These are phyloP conservation scores for Penicillium hesseltinei DNA, from an alignment of 2,329 filamentous ascomycete genomes.

Conservation along the genomic window DNA sequence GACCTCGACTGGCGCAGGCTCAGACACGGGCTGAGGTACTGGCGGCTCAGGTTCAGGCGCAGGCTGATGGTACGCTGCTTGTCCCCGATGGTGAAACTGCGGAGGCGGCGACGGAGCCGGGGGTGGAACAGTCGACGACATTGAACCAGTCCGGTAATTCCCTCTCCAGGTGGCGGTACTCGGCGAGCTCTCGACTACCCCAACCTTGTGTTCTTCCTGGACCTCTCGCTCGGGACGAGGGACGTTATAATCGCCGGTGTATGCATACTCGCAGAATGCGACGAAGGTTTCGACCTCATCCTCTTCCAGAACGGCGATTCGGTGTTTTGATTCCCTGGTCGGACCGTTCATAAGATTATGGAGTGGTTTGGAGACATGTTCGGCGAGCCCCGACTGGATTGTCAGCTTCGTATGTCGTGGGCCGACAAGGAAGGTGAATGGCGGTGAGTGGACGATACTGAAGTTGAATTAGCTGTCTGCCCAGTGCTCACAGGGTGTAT, in stretches of 20 bases:
- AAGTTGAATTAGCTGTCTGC: background rate
- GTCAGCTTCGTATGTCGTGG: slow-evolving; percentile 47
- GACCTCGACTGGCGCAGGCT: background rate
- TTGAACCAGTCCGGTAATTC: slow-evolving; percentile 22
- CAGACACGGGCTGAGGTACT: background rate
- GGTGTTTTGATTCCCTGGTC: slow-evolving; percentile 46
- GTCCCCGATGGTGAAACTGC: background rate
- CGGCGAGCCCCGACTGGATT: slow-evolving; percentile 47
- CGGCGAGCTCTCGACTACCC: slow-evolving; percentile 11
- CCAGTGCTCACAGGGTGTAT: background rate
- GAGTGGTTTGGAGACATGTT: slow-evolving; percentile 45
- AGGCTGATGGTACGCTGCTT: background rate
- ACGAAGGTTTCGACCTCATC: slow-evolving; percentile 51
- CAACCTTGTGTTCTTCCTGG: slow-evolving; percentile 20
- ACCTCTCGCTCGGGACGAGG: slow-evolving; percentile 21
- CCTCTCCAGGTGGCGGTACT: slow-evolving; percentile 18
- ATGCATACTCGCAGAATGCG: slow-evolving; percentile 51
- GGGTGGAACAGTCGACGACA: slow-evolving; percentile 29
- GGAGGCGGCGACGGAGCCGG: slow-evolving; percentile 34
- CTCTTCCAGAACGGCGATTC: slow-evolving; percentile 45
- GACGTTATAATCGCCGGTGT: slow-evolving; percentile 48
- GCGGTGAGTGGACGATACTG: slow-evolving; percentile 46
- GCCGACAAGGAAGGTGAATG: slow-evolving; percentile 49
- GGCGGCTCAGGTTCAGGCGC: background rate
- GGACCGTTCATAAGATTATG: slow-evolving; percentile 47